Percentiles rank a stretch among this genome's conserved stretches.
phyloP scores from a whole-genome alignment of 2,329 filamentous ascomycete species.

The Fusarium guadeloupense region DNA sequence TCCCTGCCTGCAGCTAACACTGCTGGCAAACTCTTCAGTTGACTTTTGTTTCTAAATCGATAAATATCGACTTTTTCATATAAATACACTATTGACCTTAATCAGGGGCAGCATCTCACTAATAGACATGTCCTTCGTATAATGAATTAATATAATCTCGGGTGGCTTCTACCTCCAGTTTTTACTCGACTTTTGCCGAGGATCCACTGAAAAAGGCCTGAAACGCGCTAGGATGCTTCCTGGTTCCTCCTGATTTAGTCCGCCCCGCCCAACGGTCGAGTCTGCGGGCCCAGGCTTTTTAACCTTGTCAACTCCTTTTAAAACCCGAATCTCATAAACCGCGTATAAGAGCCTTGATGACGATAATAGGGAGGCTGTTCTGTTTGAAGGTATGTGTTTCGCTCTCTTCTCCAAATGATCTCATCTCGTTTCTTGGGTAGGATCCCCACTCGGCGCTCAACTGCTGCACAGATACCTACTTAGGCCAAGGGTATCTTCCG shows the following conservation, averaged over 20 bases:
- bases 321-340: neutral
- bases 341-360: neutral
- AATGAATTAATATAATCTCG: conserved; percentile 11
- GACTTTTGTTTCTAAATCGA: neutral
- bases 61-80: neutral
- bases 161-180: conserved; percentile 19
- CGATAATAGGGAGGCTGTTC: neutral
- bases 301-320: neutral
- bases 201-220: conserved; percentile 11
- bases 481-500: no score
- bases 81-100: conserved; percentile 1
- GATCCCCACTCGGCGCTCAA: no score
- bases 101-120: conserved; percentile 1
- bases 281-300: neutral
- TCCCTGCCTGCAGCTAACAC: neutral
- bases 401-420: neutral
- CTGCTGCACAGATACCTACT: no score
- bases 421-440: no score
- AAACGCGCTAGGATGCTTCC: conserved; percentile 25
- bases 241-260: conserved; percentile 7
- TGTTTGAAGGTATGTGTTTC: neutral
- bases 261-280: neutral
- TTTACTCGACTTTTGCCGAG: neutral
- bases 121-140: neutral
- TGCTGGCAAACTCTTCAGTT: neutral